phyloP scores from a whole-genome alignment of 2,329 filamentous ascomycete species.

The Chalaropsis ovoidea region DNA sequence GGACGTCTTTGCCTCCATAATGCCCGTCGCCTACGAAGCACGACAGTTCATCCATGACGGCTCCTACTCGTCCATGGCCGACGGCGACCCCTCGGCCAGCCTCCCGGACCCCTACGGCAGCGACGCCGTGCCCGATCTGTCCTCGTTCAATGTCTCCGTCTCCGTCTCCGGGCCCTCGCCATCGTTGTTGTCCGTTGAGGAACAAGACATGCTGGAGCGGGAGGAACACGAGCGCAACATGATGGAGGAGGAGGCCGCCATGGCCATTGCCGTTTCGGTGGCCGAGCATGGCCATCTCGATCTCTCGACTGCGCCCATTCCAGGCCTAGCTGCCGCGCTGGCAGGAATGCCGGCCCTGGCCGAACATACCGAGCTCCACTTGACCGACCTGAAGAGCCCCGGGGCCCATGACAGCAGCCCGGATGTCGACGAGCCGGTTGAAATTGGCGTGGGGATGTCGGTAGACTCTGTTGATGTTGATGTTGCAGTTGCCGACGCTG shows the following conservation, averaged over 20 bases:
- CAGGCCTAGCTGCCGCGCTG: constrained; percentile 18
- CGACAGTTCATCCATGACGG: constrained; percentile 42
- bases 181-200: constrained; percentile 34
- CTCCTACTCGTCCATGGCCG: constrained; percentile 37
- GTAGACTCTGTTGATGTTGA: background rate
- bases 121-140: constrained; percentile 37
- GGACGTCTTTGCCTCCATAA: constrained; percentile 30
- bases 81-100: constrained; percentile 32
- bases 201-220: constrained; percentile 26
- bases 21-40: constrained; percentile 46
- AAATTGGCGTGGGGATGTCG: constrained; percentile 1
- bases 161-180: constrained; percentile 30
- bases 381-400: constrained; percentile 21
- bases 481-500: background rate
- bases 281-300: constrained; percentile 22
- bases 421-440: constrained; percentile 11
- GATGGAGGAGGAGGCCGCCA: constrained; percentile 21
- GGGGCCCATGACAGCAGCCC: constrained; percentile 14
- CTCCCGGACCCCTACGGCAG: constrained; percentile 37
- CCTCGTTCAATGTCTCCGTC: constrained; percentile 34
- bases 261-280: constrained; percentile 23
- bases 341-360: constrained; percentile 21
- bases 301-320: constrained; percentile 22
- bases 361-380: constrained; percentile 29
- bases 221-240: constrained; percentile 21